Base-by-base conservation (phyloP, 2,329 filamentous ascomycete genomes). In the Venturia carpophila region DNA sequence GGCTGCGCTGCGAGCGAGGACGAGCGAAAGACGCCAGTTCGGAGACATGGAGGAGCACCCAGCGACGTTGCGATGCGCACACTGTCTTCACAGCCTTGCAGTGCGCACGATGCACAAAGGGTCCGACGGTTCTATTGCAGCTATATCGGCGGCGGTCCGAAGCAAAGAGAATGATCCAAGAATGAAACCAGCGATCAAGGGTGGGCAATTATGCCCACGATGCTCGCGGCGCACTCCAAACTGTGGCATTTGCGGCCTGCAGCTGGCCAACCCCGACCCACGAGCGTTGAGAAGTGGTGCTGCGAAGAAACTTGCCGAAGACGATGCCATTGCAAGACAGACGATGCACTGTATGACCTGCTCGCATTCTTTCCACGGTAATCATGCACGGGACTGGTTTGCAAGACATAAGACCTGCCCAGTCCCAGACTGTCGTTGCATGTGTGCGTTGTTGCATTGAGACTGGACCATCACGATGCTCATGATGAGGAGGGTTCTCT, bases 11-110 rank as follows among this genome's bases (percentile, higher is more conserved):
- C 83, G 83, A 69, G 88, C 87, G 60, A 76, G 79, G 69, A 84
- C 87, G 66, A 83, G 84, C 64, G 82, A 86, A 64, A 88, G 87
- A 49, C 75, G 77, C 9, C 84, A 84, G n/a, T 82, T 84, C 9
- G 82, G 89, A 68, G 85, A 84, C 66, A 83, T 87, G 0, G 82
- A 87, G 0, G 84, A 84, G 1, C 80, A 87, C 41, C 89, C 91
- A 75, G 84, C 93, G 64, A 85, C 87, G 5, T 82, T 94, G 61
- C 84, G 89, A 60, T 94, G 90, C 75, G 82, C 88, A 60, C 90
- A 90, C 76, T 94, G 90, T 76, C 82, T 84, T 24, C 79, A 79
- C 27, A 79, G 82, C 3, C 79, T 87, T 30, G 81, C 82, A 0
- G 64, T 49, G 17, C 67, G 64, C 45, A 64, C 65, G 41, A 58